Evolutionary conservation across 805 yeast genomes (phyloP).

Genomic region (Metschnikowia koreensis): DNA sequence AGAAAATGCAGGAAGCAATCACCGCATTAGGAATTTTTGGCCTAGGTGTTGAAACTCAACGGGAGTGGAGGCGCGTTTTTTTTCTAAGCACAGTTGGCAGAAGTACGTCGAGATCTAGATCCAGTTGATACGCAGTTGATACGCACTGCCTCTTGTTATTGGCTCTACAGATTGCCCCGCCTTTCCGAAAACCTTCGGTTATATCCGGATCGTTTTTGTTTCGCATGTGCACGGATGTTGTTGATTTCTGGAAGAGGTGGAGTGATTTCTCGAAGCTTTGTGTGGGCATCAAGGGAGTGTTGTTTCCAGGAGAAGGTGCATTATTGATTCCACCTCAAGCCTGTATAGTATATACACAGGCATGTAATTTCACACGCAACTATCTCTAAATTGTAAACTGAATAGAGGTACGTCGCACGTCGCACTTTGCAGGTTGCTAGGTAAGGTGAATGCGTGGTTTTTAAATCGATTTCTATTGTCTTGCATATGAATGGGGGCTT

Average conservation of each 20-base stretch:
- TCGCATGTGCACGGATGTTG: too few relatives aligned
- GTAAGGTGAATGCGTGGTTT: neutral
- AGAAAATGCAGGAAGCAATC: neutral
- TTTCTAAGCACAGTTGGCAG: too few relatives aligned
- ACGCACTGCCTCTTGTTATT: too few relatives aligned
- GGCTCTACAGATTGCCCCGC: too few relatives aligned
- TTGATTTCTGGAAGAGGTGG: neutral
- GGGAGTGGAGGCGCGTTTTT: too few relatives aligned
- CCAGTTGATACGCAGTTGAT: too few relatives aligned
- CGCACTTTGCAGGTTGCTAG: constrained; percentile 2
- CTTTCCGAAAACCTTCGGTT: too few relatives aligned
- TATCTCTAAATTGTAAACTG: neutral
- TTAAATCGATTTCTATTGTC: neutral
- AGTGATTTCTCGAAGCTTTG: constrained; percentile 1
- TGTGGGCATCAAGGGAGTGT: neutral
- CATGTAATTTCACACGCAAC: constrained; percentile 6
- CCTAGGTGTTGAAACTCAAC: too few relatives aligned
- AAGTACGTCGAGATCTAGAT: too few relatives aligned
- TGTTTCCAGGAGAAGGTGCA: neutral
- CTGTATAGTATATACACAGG: constrained; percentile 2
- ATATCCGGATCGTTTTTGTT: too few relatives aligned
- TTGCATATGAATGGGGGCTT: neutral
- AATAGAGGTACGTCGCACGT: constrained; percentile 1
- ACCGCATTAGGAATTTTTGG: too few relatives aligned
- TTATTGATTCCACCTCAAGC: neutral